phyloP scores from a whole-genome alignment of 345 rosid species.

The Eucalyptus erythrocorys region DNA sequence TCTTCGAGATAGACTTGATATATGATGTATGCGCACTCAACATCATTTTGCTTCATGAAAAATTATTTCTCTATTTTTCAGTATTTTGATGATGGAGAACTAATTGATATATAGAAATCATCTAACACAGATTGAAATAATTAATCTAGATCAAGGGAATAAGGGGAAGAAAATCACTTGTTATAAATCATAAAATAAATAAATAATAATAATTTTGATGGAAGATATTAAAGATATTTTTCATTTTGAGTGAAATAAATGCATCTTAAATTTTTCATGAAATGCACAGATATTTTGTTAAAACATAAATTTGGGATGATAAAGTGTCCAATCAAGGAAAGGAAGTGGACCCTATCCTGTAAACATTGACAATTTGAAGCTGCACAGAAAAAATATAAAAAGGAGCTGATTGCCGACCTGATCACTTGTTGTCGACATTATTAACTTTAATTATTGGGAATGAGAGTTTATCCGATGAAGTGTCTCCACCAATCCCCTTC shows the following conservation, averaged over 20 bases:
- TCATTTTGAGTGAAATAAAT: background rate
- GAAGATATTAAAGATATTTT: background rate
- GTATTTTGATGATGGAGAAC: background rate
- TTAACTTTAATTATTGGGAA: background rate
- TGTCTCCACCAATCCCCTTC: background rate
- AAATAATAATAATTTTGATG: background rate
- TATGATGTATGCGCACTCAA: background rate
- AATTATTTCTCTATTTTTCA: background rate
- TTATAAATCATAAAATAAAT: background rate
- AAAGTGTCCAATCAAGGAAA: background rate
- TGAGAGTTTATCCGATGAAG: background rate
- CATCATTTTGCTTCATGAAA: background rate
- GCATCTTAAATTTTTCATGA: background rate
- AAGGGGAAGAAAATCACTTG: background rate
- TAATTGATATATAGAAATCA: background rate
- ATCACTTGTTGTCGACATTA: background rate
- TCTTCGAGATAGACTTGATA: background rate
- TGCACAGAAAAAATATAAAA: background rate
- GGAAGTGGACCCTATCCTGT: background rate
- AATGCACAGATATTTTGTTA: background rate
- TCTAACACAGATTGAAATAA: background rate
- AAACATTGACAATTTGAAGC: background rate
- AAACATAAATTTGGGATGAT: background rate
- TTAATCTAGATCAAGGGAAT: background rate
- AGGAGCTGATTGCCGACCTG: background rate